Base-by-base conservation (phyloP, 1,284 basidiomycete species). In the Cutaneotrichosporon sp. region DNA sequence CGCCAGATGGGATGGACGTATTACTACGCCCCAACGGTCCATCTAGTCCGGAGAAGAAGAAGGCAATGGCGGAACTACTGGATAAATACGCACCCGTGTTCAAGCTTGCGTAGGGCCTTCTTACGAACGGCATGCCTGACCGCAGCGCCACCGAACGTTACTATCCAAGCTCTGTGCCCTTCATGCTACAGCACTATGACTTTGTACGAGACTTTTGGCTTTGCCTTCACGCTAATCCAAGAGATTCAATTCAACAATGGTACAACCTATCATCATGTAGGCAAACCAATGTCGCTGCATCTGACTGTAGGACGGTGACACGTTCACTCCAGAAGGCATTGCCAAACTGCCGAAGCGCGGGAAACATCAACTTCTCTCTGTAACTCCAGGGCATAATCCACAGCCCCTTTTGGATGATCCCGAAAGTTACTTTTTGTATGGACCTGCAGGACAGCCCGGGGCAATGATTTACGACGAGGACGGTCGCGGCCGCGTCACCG, bases 101-200 rank as follows among this genome's bases (percentile, higher is more conserved):
- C 54, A 72, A 72, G 56, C 63, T 73, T 22, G 65, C 67, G 68
- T 72, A 44, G 35, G 66, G 58, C 9, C 33, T 30, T 22, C 15
- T 12, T 26, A 9, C 39, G n/a, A 22, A 10, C 8, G 18, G n/a
- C 3, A 8, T 7, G 20, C 26, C 49, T 52, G 38, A 50, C 47
- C 3, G 3, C 51, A 70, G 69, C 1, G 56, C 49, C 7, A 52
- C 59, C 1, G 72, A 74, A 47, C 54, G 50, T n/a, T 74, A 61
- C 56, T 74, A 61, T 39, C 72, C 72, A 9, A 65, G 63, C 36
- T 67, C 68, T 10, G 63, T 74, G 33, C 60, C 70, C 23, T 74
- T 66, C 52, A 72, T 74, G 72, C 48, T 74, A 15, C 60, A 66
- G 12, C 65, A 67, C 36, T 74, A 67, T 42, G 58, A 46, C 34